A percentile compares a stretch with the other conserved stretches of the same genome.
phyloP scores from a whole-genome alignment of 129 eudicot genomes.

The sunflower (Helianthus annuus) region HanXRQr2.0-SUNRISE NC_035434.2:36503653-36504152 shows the following conservation, averaged over 20 bases:
- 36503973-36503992: too few species aligned
- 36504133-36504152: too few species aligned
- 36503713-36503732: conserved; percentile 4
- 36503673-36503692: conserved; percentile 91
- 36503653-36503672: conserved; percentile 82
- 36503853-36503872: not conserved
- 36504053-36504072: too few species aligned
- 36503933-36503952: too few species aligned
- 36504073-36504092: too few species aligned
- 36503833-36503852: conserved; percentile 7
- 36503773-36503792: not conserved
- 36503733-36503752: conserved; percentile 1
- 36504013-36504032: too few species aligned
- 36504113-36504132: too few species aligned
- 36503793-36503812: not conserved
- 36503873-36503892: not conserved
- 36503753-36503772: conserved; percentile 7
- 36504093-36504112: too few species aligned
- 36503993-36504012: too few species aligned
- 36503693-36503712: conserved; percentile 66
- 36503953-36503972: too few species aligned
- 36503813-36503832: not conserved
- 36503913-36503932: too few species aligned
- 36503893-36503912: not conserved
- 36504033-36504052: too few species aligned